Evolutionary conservation across 257 asterid species (phyloP), one percentile per base, ranked within the genome.

Genomic region (Euphrasia confusa): DNA sequence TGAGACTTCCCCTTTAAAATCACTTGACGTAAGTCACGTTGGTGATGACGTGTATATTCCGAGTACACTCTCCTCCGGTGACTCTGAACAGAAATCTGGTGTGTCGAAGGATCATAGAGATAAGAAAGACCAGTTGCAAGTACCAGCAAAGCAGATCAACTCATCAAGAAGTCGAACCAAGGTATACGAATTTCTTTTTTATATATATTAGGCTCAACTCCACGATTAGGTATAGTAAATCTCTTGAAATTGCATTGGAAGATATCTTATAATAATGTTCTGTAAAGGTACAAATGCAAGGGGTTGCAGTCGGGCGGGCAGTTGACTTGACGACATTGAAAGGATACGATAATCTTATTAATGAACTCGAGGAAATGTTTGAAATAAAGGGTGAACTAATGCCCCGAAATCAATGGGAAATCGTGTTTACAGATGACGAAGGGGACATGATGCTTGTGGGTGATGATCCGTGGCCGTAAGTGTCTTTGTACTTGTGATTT

Each of bases 401-500:
- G 65, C 78, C 81, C 2, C 74, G 95, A 49, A 78, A 73, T 66
- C 90, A 89, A 68, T 90, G 94, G 95, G 96, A 84, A 60, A 75
- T 93, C 18, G 88, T 89, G 39, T 93, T 87, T 61, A 89, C 92
- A 2, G 97, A 93, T 65, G 86, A 87, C 48, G 99, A 89, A 75
- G 99, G 97, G 57, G 97, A 93, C 75, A 82, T 73, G 89, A 93
- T 93, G 97, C 95, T 85, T 3, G 74, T 87, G 88, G 99, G 94
- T 4, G 99, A 93, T 64, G 84, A 93, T 78, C 99, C 99, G n/a
- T 93, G 99, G 99, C 81, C 55, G 99, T 93, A 85, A 87, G 97
- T 75, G 13, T 49, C 45, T 7, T 40, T 48, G 6, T 1, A 30
- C 44, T 2, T 10, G 50, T 3, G 15, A 44, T 10, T 44, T 44